Evolutionary conservation across 371 early-diverging fungal species (phyloP).

Genomic region (Mortierella sp.): DNA sequence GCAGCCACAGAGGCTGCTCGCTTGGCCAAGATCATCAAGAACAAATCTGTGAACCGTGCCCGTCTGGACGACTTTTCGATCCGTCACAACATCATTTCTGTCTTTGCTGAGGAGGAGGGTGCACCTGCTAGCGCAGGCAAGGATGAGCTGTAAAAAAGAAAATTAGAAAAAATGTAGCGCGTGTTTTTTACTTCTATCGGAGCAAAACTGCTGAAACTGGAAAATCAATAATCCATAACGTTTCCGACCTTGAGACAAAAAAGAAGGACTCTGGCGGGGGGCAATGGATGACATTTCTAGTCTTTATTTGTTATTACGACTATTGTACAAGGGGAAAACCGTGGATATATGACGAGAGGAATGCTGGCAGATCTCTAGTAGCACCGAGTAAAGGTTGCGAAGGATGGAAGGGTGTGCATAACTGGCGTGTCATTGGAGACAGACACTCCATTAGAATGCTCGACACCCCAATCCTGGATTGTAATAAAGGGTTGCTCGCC

Average conservation of each 20-base stretch:
- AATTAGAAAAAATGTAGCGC: background rate
- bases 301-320: background rate
- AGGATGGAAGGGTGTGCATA: background rate
- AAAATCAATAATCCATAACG: too few relatives aligned
- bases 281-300: too few relatives aligned
- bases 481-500: constrained; percentile 66
- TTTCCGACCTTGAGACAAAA: too few relatives aligned
- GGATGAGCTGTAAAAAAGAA: constrained; percentile 58
- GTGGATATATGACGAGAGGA: background rate
- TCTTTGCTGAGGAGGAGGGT: constrained; percentile 60
- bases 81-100: constrained; percentile 78
- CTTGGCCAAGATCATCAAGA: constrained; percentile 72
- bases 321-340: background rate
- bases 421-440: background rate
- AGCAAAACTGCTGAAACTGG: background rate
- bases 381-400: constrained; percentile 2
- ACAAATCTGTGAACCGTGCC: constrained; percentile 66
- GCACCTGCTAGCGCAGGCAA: constrained; percentile 46
- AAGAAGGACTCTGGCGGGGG: too few relatives aligned
- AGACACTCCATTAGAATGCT: background rate
- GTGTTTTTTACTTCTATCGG: background rate
- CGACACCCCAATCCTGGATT: constrained; percentile 69
- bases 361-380: background rate
- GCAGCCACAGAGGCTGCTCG: constrained; percentile 74
- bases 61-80: constrained; percentile 82